Conservation (phyloP, 2,329 filamentous ascomycete species). For the Aspergillus nomiae region DNA sequence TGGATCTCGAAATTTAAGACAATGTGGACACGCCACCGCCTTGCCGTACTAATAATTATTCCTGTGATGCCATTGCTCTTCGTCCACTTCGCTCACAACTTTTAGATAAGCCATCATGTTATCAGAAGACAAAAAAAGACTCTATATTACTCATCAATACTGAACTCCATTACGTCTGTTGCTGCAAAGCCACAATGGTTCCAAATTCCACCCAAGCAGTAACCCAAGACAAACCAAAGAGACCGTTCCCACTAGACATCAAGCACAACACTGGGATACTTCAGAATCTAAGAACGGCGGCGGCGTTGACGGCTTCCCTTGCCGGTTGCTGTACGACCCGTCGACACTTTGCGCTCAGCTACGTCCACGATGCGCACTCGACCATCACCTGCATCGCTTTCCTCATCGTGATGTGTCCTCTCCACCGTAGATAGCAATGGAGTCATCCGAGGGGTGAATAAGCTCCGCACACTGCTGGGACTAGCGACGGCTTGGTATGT, state of each 20-base stretch:
- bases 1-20: not conserved
- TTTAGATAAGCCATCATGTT: not conserved
- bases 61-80: not conserved
- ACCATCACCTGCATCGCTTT: constrained; percentile 28
- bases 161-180: constrained; percentile 15
- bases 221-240: constrained; percentile 10
- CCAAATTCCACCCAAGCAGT: constrained; percentile 6
- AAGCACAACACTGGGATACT: constrained; percentile 12
- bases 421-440: constrained; percentile 21
- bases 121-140: not conserved
- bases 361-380: constrained; percentile 36
- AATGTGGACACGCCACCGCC: not conserved
- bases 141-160: constrained; percentile 3
- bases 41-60: not conserved
- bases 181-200: constrained; percentile 9
- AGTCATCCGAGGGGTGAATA: constrained; percentile 17
- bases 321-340: constrained; percentile 21
- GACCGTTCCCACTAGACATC: constrained; percentile 4
- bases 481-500: constrained; percentile 23
- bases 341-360: constrained; percentile 27
- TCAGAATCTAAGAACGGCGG: constrained; percentile 22
- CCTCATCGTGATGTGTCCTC: constrained; percentile 20
- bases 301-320: constrained; percentile 27
- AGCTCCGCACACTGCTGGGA: constrained; percentile 14
- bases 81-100: not conserved